Evolutionary conservation across 2,329 filamentous ascomycete genomes (phyloP), one percentile per base, ranked within the genome.

Genomic region (Aaosphaeria pasadenensis): DNA sequence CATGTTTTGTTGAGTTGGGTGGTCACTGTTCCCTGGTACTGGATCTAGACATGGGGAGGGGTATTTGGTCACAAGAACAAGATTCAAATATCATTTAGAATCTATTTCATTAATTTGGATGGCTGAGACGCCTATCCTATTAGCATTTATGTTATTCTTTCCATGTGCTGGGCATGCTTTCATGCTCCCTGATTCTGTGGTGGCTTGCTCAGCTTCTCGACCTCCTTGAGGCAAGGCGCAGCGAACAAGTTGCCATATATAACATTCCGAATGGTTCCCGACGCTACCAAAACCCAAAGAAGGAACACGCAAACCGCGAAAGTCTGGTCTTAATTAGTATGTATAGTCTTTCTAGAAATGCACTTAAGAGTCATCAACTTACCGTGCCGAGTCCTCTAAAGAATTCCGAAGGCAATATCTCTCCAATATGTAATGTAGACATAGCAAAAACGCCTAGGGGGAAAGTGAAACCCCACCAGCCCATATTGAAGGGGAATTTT

Each of bases 391-490:
- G 55, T 0, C 84, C 67, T 29, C 68, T 67, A 54, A 85, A 84
- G 57, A 84, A 82, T 1, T 53, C 51, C n/a, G 75, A 82, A 0
- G 77, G 76, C 47, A 84, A 65, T 54, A 82, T 78, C 30, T 72
- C 63, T 1, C 74, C 79, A 30, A 80, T 66, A 11, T 66, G 66
- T 4, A 71, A 69, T 0, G 77, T 79, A 11, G 42, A 42, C 47
- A 42, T 45, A n/a, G 47, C 39, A 30, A 42, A 52, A 2, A 82
- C 80, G 1, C 81, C 81, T 11, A 81, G 56, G 0, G 80, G 81
- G 55, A 84, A 84, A 0, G 76, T 81, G 47, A 83, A 83, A 1
- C 78, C 78, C 80, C 79, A 84, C 80, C 80, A 82, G 5, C 81
- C 82, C 65, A 84, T 79, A 57, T 84, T 83, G 64, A 84, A 83